Conservation (phyloP, 306 rosid genomes). For the Crotalaria pallida region DNA sequence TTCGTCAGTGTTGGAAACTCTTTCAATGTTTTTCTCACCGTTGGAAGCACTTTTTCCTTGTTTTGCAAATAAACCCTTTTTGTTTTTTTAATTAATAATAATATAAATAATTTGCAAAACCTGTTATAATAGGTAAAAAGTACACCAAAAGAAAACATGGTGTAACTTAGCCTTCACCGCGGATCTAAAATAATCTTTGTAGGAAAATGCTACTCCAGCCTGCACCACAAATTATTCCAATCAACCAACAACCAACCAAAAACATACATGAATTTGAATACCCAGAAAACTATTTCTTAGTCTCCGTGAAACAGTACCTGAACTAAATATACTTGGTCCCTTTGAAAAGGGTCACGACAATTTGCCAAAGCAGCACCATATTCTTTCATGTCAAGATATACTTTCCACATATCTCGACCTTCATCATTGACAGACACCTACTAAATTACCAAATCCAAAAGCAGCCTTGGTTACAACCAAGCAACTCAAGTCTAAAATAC, state of each 20-base stretch:
- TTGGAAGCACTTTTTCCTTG: no score
- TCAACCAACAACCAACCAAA: constrained; percentile 25
- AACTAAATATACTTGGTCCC: constrained; percentile 88
- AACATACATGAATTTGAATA: not conserved
- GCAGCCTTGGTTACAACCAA: constrained; percentile 20
- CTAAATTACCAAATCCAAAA: constrained; percentile 32
- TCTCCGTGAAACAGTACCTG: constrained; percentile 45
- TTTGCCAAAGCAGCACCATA: constrained; percentile 85
- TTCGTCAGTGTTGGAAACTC: no score
- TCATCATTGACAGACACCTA: constrained; percentile 93
- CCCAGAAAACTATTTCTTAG: not conserved
- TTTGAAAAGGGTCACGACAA: constrained; percentile 84
- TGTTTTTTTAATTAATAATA: no score
- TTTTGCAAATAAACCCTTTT: no score
- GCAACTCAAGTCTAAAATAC: not conserved
- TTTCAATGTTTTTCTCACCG: no score
- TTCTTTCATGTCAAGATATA: constrained; percentile 89
- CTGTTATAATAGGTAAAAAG: no score
- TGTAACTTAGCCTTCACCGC: no score
- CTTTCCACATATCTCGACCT: constrained; percentile 98
- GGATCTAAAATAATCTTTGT: constrained; percentile 84
- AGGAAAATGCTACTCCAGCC: constrained; percentile 89
- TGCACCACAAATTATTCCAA: constrained; percentile 41
- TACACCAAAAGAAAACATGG: no score
- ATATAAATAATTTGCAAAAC: no score